Base-by-base conservation (phyloP, 1,284 basidiomycete genomes). In the Mycosarcoma maydis region DNA sequence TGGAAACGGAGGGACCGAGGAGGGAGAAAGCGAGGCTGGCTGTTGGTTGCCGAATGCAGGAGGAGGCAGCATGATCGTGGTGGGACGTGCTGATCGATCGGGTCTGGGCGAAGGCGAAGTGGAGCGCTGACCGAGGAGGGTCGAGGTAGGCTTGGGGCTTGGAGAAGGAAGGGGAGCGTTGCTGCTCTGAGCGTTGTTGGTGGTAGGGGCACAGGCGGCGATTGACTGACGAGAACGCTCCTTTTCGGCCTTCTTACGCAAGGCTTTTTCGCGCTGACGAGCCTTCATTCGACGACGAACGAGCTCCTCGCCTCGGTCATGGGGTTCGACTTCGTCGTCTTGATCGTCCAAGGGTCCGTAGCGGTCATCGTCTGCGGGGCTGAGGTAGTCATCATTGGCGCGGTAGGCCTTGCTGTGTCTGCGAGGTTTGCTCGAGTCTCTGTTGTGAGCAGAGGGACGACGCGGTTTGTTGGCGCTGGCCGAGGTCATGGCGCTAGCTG, bases 261-360 rank as follows among this genome's bases (percentile, higher is more conserved):
- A 20, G 8, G 69, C 77, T 59, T 81, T 81, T 39, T 82, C 78
- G 26, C 74, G 59, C 50, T 80, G 77, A 14, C 86, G 75, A 49
- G 85, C 85, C 61, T 83, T 83, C 80, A 85, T 84, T 24, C 86
- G 75, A 36, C 84, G 80, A 32, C 84, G 80, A 52, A 87, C 85
- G 9, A 87, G 83, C 67, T 85, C 85, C 57, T 86, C 85, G 8
- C 86, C 86, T 23, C 86, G 80, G 72, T 87, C 86, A 30, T 80
- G 76, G 10, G 82, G 79, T 38, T 82, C 74, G 9, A 83, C 82
- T 57, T 85, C 86, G 56, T 87, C 86, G 51, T 86, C 85, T 22
- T 82, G 45, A 1, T 67, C 56, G 37, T 61, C 69, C 8, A 61
- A 38, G 16, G 70, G 73, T 17, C 71, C 75, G 46, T 42, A 76